Conservation (phyloP, 1,284 basidiomycete genomes). For the Fomitopsis pinicola region DNA sequence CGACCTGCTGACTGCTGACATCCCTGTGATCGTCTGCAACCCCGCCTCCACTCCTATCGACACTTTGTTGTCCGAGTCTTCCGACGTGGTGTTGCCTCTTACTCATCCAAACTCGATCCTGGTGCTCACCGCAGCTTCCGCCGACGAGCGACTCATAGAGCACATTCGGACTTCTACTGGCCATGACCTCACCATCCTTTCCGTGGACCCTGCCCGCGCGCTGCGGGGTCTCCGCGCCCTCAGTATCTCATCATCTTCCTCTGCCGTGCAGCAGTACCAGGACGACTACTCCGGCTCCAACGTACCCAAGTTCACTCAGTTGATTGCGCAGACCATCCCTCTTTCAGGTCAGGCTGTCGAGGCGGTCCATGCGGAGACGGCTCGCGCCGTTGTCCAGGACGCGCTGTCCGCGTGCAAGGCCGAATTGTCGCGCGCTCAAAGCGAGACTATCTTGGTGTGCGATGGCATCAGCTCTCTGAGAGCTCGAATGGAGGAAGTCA, state of each 20-base stretch:
- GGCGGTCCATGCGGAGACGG: constrained; percentile 26
- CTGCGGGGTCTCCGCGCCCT: constrained; percentile 46
- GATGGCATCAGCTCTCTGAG: constrained; percentile 27
- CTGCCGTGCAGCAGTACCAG: constrained; percentile 58
- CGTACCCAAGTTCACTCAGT: constrained; percentile 43
- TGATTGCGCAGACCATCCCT: constrained; percentile 35
- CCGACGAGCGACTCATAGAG: constrained; percentile 15
- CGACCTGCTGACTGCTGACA: constrained; percentile 45
- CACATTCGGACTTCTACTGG: constrained; percentile 7
- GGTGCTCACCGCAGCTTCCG: constrained; percentile 33
- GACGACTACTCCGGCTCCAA: constrained; percentile 55
- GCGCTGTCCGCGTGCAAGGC: constrained; percentile 31
- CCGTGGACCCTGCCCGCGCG: constrained; percentile 55
- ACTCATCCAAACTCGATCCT: constrained; percentile 50
- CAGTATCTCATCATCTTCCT: constrained; percentile 38
- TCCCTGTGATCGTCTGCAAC: constrained; percentile 57
- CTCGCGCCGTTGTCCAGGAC: constrained; percentile 29
- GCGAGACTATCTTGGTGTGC: constrained; percentile 28
- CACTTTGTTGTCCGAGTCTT: constrained; percentile 26
- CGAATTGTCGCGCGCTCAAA: constrained; percentile 23
- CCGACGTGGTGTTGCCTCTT: constrained; percentile 31
- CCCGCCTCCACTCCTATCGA: constrained; percentile 46
- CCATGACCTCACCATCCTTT: constrained; percentile 28
- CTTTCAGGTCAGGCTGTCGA: constrained; percentile 10
- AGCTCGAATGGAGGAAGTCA: constrained; percentile 29